phyloP scores from a whole-genome alignment of 345 rosid species.

The Acer yangbiense region DNA sequence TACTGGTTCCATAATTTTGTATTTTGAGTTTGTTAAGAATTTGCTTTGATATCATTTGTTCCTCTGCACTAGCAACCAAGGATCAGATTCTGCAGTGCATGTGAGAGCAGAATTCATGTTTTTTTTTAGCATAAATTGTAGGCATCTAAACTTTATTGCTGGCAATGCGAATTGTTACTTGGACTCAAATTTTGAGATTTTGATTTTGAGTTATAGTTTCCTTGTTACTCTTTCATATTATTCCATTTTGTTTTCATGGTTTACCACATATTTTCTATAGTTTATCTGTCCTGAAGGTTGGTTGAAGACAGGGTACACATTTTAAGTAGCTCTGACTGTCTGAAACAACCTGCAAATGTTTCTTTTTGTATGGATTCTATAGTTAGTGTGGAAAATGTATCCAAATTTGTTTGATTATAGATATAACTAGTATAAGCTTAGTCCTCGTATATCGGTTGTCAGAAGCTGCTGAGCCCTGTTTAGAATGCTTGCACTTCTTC shows the following conservation, averaged over 20 bases:
- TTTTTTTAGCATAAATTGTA: not conserved
- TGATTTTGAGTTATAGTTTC: constrained; percentile 2
- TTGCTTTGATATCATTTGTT: constrained; percentile 9
- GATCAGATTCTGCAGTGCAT: constrained; percentile 19
- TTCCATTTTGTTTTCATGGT: not conserved
- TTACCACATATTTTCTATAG: not conserved
- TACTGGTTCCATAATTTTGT: constrained; percentile 11
- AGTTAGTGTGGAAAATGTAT: not conserved
- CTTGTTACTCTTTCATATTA: not conserved
- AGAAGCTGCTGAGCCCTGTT: not conserved
- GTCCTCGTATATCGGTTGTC: not conserved
- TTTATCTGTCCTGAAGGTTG: not conserved
- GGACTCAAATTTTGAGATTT: constrained; percentile 24
- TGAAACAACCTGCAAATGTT: not conserved
- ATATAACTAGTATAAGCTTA: too few species aligned
- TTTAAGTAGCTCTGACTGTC: not conserved
- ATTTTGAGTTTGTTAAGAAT: constrained; percentile 12
- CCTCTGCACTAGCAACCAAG: constrained; percentile 15
- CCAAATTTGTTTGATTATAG: too few species aligned
- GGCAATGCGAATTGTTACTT: constrained; percentile 10
- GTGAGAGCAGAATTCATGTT: not conserved
- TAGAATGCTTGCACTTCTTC: not conserved
- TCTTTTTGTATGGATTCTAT: not conserved
- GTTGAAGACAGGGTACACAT: not conserved
- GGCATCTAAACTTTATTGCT: constrained; percentile 14